Evolutionary conservation across 352 stramenopile species (phyloP).

Genomic region (Phytophthora pseudosyringae): DNA sequence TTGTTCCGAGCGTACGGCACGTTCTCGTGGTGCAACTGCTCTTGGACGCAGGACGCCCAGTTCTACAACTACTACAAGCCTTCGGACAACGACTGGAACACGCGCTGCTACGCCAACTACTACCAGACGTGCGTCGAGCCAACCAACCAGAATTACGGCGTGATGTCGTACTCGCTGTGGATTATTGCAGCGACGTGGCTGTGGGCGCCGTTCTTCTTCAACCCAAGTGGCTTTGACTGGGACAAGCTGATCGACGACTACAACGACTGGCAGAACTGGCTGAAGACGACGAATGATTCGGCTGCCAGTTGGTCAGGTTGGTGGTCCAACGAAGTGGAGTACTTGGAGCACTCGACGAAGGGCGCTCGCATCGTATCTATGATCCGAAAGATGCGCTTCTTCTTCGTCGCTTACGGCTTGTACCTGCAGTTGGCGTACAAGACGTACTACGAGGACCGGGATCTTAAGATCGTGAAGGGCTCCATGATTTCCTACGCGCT

Average conservation of each 20-base stretch:
- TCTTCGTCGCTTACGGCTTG: conserved; percentile 74
- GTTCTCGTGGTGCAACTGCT: conserved; percentile 93
- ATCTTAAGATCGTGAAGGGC: conserved; percentile 63
- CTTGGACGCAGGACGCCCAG: conserved; percentile 68
- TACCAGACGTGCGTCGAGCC: conserved; percentile 93
- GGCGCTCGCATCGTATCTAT: conserved; percentile 71
- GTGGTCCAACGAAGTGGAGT: conserved; percentile 87
- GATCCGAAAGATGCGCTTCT: conserved; percentile 86
- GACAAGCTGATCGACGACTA: conserved; percentile 96
- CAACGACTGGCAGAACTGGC: conserved; percentile 95
- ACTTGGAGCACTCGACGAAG: conserved; percentile 79
- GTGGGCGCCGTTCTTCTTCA: conserved; percentile 94
- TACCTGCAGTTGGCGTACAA: conserved; percentile 86
- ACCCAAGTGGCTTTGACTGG: conserved; percentile 98
- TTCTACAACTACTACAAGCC: conserved; percentile 86
- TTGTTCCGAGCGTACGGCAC: conserved; percentile 92
- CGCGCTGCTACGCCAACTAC: conserved; percentile 83
- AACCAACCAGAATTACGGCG: conserved; percentile 97
- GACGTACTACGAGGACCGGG: conserved; percentile 73
- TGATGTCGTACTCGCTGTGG: conserved; percentile 97
- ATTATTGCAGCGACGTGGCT: conserved; percentile 93
- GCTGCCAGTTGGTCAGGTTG: conserved; percentile 88
- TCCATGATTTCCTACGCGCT: conserved; percentile 75
- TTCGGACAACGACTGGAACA: conserved; percentile 80
- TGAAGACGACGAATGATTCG: conserved; percentile 89